Base-by-base conservation (phyloP, 2,329 filamentous ascomycete genomes). In the Fusarium sambucinum region DNA sequence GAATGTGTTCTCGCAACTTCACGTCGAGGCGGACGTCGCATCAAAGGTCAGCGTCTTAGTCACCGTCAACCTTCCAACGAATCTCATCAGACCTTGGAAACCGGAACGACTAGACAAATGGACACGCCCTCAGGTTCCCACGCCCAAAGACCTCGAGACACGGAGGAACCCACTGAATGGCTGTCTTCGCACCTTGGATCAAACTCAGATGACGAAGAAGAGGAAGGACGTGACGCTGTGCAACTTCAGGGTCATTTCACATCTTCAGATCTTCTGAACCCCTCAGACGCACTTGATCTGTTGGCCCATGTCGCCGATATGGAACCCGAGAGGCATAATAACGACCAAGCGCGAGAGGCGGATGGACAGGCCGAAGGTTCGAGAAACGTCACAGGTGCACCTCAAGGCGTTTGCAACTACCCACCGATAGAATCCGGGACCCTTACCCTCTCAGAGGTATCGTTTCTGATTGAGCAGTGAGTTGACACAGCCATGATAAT, bases 1-100 rank as follows among this genome's bases (percentile, higher is more conserved):
- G 76, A 81, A 59, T 82, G 80, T 51, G 73, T 81, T 16, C 72
- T 82, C 30, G 79, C 79, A n/a, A 80, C 78, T 7, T 82, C 80
- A 13, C 74, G 75, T 30, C 75, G 80, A 17, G 79, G 80, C 14
- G 79, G 80, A 16, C 75, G 78, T 33, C 76, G 79, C 32, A 73
- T 79, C 58, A 76, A 75, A 45, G 74, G 75, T 12, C 61, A 64
- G 5, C 59, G 61, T 10, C 46, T 52, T 10, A 59, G 57, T 4
- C 53, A 55, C n/a, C 32, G n/a, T 13, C 42, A 30, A 16, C 13
- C 25, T 29, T 25, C 33, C 14, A 42, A 35, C 14, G 23, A 44
- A 40, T 21, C 59, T 1, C 35, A 44, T n/a, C 53, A 21, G 21
- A n/a, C 29, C n/a, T 44, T 52, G 2, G 35, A 37, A 38, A 40